Conservation (phyloP, 2,329 filamentous ascomycete species). For the Celoporthe dispersa region DNA sequence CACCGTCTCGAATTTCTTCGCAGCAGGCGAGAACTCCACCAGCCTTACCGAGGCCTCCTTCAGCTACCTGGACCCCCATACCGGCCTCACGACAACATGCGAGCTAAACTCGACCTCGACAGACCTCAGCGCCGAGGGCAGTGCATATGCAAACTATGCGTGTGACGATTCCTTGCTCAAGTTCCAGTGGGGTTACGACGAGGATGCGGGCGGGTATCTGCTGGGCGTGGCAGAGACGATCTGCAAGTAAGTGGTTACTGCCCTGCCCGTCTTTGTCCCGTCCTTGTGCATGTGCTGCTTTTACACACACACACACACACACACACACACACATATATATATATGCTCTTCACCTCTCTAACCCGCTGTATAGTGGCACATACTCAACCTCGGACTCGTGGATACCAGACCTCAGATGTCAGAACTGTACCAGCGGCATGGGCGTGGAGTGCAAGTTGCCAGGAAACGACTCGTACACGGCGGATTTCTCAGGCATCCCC, state of each 20-base stretch:
- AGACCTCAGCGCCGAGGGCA: slow-evolving; percentile 38
- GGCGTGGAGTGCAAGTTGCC: slow-evolving; percentile 20
- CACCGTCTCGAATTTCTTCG: slow-evolving; percentile 44
- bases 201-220: slow-evolving; percentile 7
- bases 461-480: slow-evolving; percentile 19
- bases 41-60: slow-evolving; percentile 44
- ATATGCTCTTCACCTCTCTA: not conserved
- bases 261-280: not conserved
- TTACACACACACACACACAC: too few species aligned
- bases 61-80: slow-evolving; percentile 46
- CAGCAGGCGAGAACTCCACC: slow-evolving; percentile 34
- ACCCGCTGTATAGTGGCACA: slow-evolving; percentile 14
- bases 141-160: slow-evolving; percentile 43
- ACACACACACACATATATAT: too few species aligned
- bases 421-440: slow-evolving; percentile 9
- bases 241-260: slow-evolving; percentile 38
- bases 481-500: slow-evolving; percentile 12
- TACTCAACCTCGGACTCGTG: slow-evolving; percentile 25
- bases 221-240: slow-evolving; percentile 51
- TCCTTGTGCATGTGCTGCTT: slow-evolving; percentile 28
- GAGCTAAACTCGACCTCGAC: slow-evolving; percentile 48
- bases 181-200: slow-evolving; percentile 46
- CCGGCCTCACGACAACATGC: slow-evolving; percentile 47
- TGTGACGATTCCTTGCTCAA: slow-evolving; percentile 48
- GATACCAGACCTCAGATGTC: slow-evolving; percentile 21